Evolutionary conservation across 257 asterid genomes (phyloP), one percentile per base, ranked within the genome.

Genomic region (Cruciata laevipes): DNA sequence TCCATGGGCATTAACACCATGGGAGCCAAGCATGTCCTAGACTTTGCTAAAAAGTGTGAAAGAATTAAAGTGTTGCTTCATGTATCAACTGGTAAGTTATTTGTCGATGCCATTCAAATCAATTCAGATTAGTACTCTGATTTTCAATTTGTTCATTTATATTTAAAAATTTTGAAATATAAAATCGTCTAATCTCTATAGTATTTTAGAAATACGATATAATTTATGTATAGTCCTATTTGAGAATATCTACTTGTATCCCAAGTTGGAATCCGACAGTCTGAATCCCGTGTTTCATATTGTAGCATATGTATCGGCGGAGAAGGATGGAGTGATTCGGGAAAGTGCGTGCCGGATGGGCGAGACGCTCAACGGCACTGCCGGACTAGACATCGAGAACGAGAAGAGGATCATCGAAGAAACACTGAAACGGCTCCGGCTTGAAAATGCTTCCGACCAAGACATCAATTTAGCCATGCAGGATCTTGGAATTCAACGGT

Each of bases 71-170:
- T 81, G 33, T 79, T 86, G 70, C 83, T 88, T 62, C 97, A 90
- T 67, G 95, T 90, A 35, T 90, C 97, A 27, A 90, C 97, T 2
- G 97, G 96, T 88, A 8, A 75, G 63, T 58, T 3, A 49, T 35
- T 1, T 27, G 30, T 2, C 30, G 30, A 27, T 2, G 1, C 30
- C 1, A 2, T 27, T 27, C 30, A 27, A 27, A 27, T 27, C 30
- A 27, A 27, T 27, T 27, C 30, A 27, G 30, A 27, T 27, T 27
- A n/a, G n/a, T n/a, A 27, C 30, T 27, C 30, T n/a, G n/a, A n/a
- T n/a, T n/a, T n/a, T n/a, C n/a, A n/a, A n/a, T n/a, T n/a, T n/a
- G n/a, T n/a, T n/a, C n/a, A n/a, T n/a, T n/a, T n/a, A n/a, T n/a
- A n/a, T n/a, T n/a, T n/a, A n/a, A n/a, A n/a, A n/a, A n/a, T n/a